phyloP scores from a whole-genome alignment of 2,329 filamentous ascomycete genomes.

The Cercospora beticola region DNA sequence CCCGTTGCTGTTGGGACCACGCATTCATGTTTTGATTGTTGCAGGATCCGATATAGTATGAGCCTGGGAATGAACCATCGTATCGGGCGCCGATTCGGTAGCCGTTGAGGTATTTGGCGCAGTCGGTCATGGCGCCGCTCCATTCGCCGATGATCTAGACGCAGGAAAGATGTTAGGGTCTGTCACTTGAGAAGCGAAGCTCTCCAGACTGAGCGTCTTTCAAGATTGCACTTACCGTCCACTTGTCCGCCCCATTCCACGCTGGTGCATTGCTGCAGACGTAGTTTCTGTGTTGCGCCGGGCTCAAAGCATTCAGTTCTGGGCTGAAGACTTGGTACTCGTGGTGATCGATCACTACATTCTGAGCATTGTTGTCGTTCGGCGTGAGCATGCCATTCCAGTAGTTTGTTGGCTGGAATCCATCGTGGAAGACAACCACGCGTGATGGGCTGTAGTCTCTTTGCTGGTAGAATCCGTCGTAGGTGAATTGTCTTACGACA shows the following conservation, averaged over 20 bases:
- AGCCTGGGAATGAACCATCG: slow-evolving; percentile 55
- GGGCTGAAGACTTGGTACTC: slow-evolving; percentile 66
- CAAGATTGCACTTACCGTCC: slow-evolving; percentile 44
- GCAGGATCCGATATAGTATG: slow-evolving; percentile 55
- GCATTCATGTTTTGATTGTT: slow-evolving; percentile 49
- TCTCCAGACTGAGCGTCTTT: too few relatives aligned
- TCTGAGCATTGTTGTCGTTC: slow-evolving; percentile 51
- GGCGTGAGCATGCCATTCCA: slow-evolving; percentile 64
- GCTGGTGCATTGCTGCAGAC: slow-evolving; percentile 56
- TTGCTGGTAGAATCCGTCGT: slow-evolving; percentile 52
- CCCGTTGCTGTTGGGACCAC: slow-evolving; percentile 48
- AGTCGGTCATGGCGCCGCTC: slow-evolving; percentile 66
- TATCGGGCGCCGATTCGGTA: slow-evolving; percentile 60
- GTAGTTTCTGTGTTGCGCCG: slow-evolving; percentile 54
- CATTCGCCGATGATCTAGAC: slow-evolving; percentile 62
- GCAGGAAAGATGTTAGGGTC: not conserved
- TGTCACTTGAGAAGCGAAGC: not conserved
- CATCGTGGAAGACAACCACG: slow-evolving; percentile 59
- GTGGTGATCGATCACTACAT: slow-evolving; percentile 65
- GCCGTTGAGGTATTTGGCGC: slow-evolving; percentile 53
- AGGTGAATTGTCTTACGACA: slow-evolving; percentile 55
- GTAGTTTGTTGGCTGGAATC: slow-evolving; percentile 52
- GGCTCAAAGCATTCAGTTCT: slow-evolving; percentile 51
- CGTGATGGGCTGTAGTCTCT: slow-evolving; percentile 34
- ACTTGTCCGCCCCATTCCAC: slow-evolving; percentile 60